These are phyloP conservation scores for Colletotrichum eremochloae DNA, from an alignment of 2,329 filamentous ascomycete species.

Conservation along the genomic window DNA sequence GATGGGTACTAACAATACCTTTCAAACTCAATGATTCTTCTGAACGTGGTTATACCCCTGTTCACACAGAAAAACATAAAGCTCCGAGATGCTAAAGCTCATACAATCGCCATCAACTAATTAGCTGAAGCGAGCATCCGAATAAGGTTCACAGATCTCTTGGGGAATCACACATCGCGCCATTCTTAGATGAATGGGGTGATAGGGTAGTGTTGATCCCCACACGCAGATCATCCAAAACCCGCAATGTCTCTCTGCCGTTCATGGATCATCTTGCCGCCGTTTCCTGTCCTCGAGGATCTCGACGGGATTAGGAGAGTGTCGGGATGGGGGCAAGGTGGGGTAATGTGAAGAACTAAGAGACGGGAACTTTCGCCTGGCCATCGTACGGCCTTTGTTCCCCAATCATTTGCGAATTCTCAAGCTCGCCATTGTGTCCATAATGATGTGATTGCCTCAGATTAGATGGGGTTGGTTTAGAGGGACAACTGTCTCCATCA, in stretches of 20 bases:
- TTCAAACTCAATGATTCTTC: background rate
- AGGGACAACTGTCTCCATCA: background rate
- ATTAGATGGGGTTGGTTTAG: background rate
- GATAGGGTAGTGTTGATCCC: background rate
- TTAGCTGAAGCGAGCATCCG: background rate
- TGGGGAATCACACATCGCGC: conserved; percentile 22
- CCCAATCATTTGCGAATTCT: conserved; percentile 2
- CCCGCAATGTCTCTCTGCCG: background rate
- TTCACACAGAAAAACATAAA: too few relatives aligned
- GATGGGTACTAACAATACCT: background rate
- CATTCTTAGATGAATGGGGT: conserved; percentile 21
- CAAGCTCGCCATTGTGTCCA: conserved; percentile 22
- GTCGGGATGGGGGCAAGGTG: background rate
- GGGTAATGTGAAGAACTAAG: background rate
- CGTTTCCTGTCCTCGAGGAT: background rate
- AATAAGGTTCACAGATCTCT: conserved; percentile 30
- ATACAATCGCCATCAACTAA: background rate
- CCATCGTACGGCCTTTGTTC: background rate
- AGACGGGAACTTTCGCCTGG: background rate
- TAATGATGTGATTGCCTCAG: conserved; percentile 28
- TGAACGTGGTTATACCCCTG: background rate
- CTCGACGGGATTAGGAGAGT: background rate
- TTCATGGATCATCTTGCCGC: background rate
- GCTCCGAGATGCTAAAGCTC: background rate
- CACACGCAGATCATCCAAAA: background rate